Conservation (phyloP, 2,329 filamentous ascomycete species). For the Chaetomium olivaceum region DNA sequence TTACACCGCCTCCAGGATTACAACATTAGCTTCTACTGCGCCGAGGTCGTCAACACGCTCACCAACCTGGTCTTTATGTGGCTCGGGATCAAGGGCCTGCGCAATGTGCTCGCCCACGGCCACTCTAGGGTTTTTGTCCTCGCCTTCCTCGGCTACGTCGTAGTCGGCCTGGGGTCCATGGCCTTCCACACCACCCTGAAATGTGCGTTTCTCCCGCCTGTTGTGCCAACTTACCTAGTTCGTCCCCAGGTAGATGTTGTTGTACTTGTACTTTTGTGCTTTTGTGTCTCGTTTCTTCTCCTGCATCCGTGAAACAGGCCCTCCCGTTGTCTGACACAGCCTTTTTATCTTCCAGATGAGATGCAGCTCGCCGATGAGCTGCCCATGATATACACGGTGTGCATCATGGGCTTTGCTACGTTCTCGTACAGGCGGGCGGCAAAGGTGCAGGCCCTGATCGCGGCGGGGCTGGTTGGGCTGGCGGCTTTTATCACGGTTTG, state of each 20-base stretch:
- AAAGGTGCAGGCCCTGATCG: slow-evolving; percentile 38
- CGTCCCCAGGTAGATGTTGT: not conserved
- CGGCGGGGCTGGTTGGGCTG: slow-evolving; percentile 55
- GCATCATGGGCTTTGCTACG: slow-evolving; percentile 62
- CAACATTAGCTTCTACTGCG: slow-evolving; percentile 42
- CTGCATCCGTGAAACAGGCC: not conserved
- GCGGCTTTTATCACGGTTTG: slow-evolving; percentile 70
- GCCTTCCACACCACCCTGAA: slow-evolving; percentile 60
- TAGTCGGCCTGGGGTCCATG: slow-evolving; percentile 57
- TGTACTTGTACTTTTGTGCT: not conserved
- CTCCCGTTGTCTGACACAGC: slow-evolving; percentile 8
- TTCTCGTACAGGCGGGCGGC: slow-evolving; percentile 68
- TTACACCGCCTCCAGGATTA: slow-evolving; percentile 36
- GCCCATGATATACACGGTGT: slow-evolving; percentile 62
- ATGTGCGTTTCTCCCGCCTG: slow-evolving; percentile 43
- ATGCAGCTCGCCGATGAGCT: slow-evolving; percentile 63
- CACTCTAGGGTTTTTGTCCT: slow-evolving; percentile 78
- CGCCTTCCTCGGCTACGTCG: slow-evolving; percentile 54
- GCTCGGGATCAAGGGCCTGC: slow-evolving; percentile 73
- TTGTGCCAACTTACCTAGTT: not conserved
- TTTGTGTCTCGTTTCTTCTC: not conserved
- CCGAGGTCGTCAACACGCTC: slow-evolving; percentile 57
- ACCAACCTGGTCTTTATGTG: slow-evolving; percentile 83
- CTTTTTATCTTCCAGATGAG: slow-evolving; percentile 45
- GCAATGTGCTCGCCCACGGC: slow-evolving; percentile 68